phyloP scores from a whole-genome alignment of 2,329 filamentous ascomycete species.

The Davidsoniella eucalypti region DNA sequence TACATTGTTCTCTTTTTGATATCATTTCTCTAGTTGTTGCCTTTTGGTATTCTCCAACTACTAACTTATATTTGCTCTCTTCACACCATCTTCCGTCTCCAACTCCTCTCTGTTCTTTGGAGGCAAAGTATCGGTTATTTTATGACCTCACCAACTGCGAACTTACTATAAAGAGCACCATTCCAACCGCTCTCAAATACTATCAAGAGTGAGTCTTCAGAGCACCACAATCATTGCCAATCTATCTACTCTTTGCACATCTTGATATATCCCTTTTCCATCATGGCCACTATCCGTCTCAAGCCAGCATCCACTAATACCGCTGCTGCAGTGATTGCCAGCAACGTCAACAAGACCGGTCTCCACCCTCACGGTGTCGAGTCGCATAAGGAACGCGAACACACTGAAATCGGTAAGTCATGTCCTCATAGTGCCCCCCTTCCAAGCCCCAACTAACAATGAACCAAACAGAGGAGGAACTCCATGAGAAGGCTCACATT shows the following conservation, averaged over 20 bases:
- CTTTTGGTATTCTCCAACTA: not conserved
- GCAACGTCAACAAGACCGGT: constrained; percentile 72
- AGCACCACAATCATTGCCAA: not conserved
- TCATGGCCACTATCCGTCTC: not conserved
- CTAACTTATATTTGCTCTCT: not conserved
- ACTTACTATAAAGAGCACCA: too few relatives aligned
- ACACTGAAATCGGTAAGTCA: constrained; percentile 67
- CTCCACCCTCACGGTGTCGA: constrained; percentile 82
- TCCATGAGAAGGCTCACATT: constrained; percentile 95
- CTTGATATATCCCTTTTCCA: not conserved
- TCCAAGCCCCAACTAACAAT: not conserved
- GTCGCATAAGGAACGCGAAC: constrained; percentile 54
- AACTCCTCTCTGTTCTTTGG: not conserved
- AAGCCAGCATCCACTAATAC: constrained; percentile 8
- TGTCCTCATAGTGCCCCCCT: not conserved
- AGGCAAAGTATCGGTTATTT: too few relatives aligned
- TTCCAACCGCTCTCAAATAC: not conserved
- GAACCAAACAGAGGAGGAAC: constrained; percentile 54
- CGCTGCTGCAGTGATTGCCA: constrained; percentile 31
- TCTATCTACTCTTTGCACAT: not conserved
- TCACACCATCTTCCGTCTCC: not conserved
- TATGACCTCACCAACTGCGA: too few relatives aligned
- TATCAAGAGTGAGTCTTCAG: constrained; percentile 2
- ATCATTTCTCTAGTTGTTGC: not conserved
- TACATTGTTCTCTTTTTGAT: not conserved